phyloP scores from a whole-genome alignment of 139 green algal species.

The Prasinococcaceae sp. region DNA sequence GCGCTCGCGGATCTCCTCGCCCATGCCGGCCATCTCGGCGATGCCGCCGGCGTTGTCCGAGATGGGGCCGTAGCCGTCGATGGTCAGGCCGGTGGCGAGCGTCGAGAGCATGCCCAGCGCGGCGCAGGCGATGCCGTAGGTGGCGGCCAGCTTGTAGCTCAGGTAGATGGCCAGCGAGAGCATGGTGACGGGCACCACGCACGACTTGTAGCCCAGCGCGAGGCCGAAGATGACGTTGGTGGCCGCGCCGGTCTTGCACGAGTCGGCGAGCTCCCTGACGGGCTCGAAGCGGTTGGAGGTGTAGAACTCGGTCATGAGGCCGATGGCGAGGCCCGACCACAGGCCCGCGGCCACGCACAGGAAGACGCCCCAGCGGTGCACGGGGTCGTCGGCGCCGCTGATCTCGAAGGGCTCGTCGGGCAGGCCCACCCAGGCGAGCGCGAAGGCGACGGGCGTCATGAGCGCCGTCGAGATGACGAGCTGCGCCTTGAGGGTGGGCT shows the following conservation, averaged over 20 bases:
- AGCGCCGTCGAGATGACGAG: constrained; percentile 28
- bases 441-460: constrained; percentile 25
- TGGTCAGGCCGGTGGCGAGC: constrained; percentile 80
- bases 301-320: constrained; percentile 93
- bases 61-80: constrained; percentile 79
- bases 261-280: constrained; percentile 75
- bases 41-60: constrained; percentile 82
- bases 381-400: neutral
- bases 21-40: constrained; percentile 95
- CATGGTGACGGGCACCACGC: constrained; percentile 78
- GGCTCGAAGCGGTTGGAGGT: constrained; percentile 74
- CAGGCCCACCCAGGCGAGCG: constrained; percentile 18
- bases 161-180: constrained; percentile 80
- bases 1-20: constrained; percentile 88
- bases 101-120: constrained; percentile 93
- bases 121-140: constrained; percentile 91
- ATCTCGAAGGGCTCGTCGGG: constrained; percentile 19
- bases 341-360: constrained; percentile 76
- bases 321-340: constrained; percentile 91
- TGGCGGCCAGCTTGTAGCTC: constrained; percentile 60
- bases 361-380: constrained; percentile 59
- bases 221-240: constrained; percentile 98
- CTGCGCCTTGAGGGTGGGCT: constrained; percentile 23
- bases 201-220: constrained; percentile 91
- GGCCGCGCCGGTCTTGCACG: constrained; percentile 85